Base-by-base conservation (phyloP, 2,329 filamentous ascomycete genomes). In the Cercospora beticola region DNA sequence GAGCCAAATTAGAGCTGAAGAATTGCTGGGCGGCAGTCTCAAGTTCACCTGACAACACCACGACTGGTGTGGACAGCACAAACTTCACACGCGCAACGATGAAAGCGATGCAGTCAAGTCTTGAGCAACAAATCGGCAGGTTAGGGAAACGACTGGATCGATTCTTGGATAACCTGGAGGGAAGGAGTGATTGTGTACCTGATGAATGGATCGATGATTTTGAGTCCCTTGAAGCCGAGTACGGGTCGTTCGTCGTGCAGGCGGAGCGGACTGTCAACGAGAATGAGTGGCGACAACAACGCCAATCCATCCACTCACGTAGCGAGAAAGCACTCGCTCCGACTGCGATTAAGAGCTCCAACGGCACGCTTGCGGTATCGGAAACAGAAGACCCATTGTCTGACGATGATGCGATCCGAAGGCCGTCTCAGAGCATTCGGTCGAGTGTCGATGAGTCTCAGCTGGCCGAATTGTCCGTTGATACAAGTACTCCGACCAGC, bases 111-210 rank as follows among this genome's bases (percentile, higher is more conserved):
- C 88, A 87, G 70, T 77, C 79, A 2, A 84, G 88, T 8, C 82
- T 98, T 33, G 88, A 90, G 66, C 82, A 86, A 33, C 91, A 91
- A 72, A 88, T 97, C 36, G 83, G 87, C 14, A 85, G 85, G 40
- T 85, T 93, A 0, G 94, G 92, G 0, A 86, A 86, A 59, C 86
- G 89, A 46, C 84, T 98, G 70, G 95, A 99, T 78, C 87, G 86
- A 62, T 93, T 97, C 86, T 85, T 99, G 14, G 94, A 99, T 79
- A 86, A 88, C 33, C 84, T 98, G 2, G 95, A 98, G 79, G 94
- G 93, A 1, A 85, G 89, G 65, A 85, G 90, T 54, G 95, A 99
- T 75, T 92, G 91, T 0, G 82, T 99, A 9, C 95, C 95, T 0
- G 91, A 96, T 49, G 79, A 83, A 30, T 99, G 94, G 95, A 88